Percentiles rank a stretch among this genome's conserved stretches.
Conservation (phyloP, 2,329 filamentous ascomycete genomes). For the Fusarium fracticaudum region DNA sequence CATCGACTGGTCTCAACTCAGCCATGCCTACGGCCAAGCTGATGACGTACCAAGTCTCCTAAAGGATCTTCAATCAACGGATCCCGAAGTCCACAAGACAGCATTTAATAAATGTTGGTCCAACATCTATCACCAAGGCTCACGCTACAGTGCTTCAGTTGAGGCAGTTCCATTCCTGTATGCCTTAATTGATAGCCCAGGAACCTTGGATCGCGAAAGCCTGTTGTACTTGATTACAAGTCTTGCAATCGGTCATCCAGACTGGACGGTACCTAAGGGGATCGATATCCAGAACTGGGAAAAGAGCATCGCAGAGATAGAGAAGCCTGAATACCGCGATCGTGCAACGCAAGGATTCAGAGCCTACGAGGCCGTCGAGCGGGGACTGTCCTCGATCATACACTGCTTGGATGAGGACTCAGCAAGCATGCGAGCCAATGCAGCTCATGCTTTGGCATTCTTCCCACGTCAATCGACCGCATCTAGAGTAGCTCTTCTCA, state of each 20-base stretch:
- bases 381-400: background rate
- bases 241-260: background rate
- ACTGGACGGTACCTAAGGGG: background rate
- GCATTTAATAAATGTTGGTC: background rate
- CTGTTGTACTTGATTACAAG: background rate
- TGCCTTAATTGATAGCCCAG: background rate
- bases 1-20: background rate
- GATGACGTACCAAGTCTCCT: background rate
- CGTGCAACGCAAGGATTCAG: background rate
- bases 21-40: background rate
- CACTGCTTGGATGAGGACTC: background rate
- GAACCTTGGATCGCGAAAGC: background rate
- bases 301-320: rapidly evolving
- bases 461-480: background rate
- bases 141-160: background rate
- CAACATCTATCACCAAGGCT: background rate
- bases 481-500: background rate
- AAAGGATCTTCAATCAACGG: background rate
- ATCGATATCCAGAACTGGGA: background rate
- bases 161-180: background rate
- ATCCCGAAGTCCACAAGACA: background rate
- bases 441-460: background rate
- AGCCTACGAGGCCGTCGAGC: background rate
- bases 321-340: rapidly evolving
- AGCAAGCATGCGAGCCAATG: background rate